Evolutionary conservation across 208 protist genomes (phyloP).

Genomic region (Leptomonas pyrrhocoris): DNA sequence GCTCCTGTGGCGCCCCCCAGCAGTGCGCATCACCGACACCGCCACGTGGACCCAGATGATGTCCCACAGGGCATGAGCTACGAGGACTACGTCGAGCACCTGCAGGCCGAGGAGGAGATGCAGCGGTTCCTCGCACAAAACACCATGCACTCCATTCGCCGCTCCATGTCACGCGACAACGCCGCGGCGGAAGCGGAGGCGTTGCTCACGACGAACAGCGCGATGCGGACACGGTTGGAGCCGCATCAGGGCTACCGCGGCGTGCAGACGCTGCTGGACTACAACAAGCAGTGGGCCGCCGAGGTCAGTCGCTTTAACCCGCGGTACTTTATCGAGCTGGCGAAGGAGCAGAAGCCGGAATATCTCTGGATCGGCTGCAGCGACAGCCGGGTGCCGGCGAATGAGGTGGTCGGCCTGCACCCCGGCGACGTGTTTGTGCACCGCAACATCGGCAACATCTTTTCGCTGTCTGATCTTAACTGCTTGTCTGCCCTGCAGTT

Average conservation of each 20-base stretch:
- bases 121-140: constrained; percentile 30
- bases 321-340: constrained; percentile 84
- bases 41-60: not conserved
- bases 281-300: constrained; percentile 88
- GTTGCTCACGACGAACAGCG: constrained; percentile 9
- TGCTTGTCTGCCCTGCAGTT: constrained; percentile 92
- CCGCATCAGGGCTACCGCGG: constrained; percentile 26
- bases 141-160: constrained; percentile 26
- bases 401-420: constrained; percentile 87
- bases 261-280: constrained; percentile 81
- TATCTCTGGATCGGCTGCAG: constrained; percentile 95
- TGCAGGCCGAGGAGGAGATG: constrained; percentile 24
- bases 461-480: constrained; percentile 91
- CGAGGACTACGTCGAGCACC: constrained; percentile 13
- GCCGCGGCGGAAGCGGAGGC: constrained; percentile 8
- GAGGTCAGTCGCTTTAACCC: constrained; percentile 79
- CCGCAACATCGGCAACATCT: constrained; percentile 95
- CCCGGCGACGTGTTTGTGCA: constrained; percentile 95
- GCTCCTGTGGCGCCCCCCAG: not conserved
- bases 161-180: constrained; percentile 16
- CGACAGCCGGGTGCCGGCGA: constrained; percentile 86
- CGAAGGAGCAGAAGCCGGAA: constrained; percentile 85
- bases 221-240: constrained; percentile 6
- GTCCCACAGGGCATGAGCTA: not conserved
- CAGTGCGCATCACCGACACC: not conserved